Evolutionary conservation across 768 basidiomycete genomes (phyloP).

Genomic region (Kwoniella bestiolae): DNA sequence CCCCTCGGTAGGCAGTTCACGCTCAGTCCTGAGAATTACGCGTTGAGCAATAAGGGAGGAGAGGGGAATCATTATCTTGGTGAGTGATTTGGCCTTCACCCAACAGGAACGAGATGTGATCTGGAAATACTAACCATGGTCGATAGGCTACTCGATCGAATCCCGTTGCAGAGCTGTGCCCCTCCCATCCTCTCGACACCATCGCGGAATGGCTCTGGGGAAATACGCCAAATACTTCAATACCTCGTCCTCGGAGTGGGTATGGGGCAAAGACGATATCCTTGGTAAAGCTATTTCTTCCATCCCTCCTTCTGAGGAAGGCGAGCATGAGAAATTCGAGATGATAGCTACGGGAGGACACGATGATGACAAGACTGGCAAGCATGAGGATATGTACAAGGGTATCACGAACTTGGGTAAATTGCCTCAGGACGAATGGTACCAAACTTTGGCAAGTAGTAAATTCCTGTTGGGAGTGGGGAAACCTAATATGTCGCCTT

Average conservation of each 20-base stretch:
- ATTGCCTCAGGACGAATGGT: slow-evolving; percentile 17
- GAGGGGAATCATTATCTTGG: slow-evolving; percentile 28
- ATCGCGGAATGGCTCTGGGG: slow-evolving; percentile 27
- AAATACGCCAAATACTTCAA: slow-evolving; percentile 26
- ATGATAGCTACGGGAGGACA: slow-evolving; percentile 27
- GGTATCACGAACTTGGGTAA: slow-evolving; percentile 16
- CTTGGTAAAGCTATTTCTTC: slow-evolving; percentile 10
- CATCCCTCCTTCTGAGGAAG: slow-evolving; percentile 1
- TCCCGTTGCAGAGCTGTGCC: slow-evolving; percentile 14
- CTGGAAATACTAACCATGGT: background rate
- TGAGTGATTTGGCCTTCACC: slow-evolving; percentile 8
- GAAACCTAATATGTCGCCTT: slow-evolving; percentile 26
- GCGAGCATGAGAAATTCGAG: slow-evolving; percentile 18
- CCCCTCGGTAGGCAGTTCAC: slow-evolving; percentile 35
- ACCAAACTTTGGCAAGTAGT: slow-evolving; percentile 15
- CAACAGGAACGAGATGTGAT: background rate
- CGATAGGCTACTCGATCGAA: slow-evolving; percentile 36
- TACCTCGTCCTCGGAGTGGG: slow-evolving; percentile 3
- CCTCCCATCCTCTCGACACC: slow-evolving; percentile 4
- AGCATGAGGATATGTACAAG: slow-evolving; percentile 15
- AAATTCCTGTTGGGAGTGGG: slow-evolving; percentile 36
- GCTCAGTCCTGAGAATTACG: slow-evolving; percentile 37
- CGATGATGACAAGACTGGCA: slow-evolving; percentile 4
- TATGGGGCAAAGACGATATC: slow-evolving; percentile 10
- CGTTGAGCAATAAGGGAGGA: slow-evolving; percentile 10